phyloP scores from a whole-genome alignment of 768 basidiomycete genomes.

The Hygrocybe punicea region DNA sequence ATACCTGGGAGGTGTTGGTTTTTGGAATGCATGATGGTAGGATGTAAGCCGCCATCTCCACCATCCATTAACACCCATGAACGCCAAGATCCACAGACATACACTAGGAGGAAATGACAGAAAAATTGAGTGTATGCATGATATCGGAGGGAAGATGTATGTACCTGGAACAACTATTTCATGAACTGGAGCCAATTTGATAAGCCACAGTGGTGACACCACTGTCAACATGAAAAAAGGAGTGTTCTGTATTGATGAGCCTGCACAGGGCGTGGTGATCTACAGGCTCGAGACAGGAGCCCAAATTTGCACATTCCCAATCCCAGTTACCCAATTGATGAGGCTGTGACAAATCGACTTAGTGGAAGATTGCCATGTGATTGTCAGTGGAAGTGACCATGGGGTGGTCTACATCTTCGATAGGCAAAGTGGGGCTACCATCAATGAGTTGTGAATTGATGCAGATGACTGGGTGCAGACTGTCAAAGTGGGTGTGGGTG shows the following conservation, averaged over 20 bases:
- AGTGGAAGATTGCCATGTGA: constrained; percentile 6
- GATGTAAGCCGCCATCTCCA: constrained; percentile 13
- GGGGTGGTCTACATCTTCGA: constrained; percentile 21
- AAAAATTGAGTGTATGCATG: not conserved
- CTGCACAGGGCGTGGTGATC: constrained; percentile 16
- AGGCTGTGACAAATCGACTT: constrained; percentile 18
- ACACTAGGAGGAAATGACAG: not conserved
- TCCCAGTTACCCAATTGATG: constrained; percentile 10
- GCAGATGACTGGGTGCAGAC: constrained; percentile 12
- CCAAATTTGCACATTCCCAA: constrained; percentile 12
- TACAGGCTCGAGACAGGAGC: constrained; percentile 17
- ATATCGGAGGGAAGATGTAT: not conserved
- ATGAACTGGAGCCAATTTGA: not conserved
- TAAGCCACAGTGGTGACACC: constrained; percentile 13
- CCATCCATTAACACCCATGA: not conserved
- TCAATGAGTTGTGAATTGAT: constrained; percentile 10
- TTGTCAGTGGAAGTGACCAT: constrained; percentile 23
- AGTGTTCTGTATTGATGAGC: constrained; percentile 15
- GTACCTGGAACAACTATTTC: not conserved
- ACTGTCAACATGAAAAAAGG: constrained; percentile 9
- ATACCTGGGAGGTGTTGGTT: constrained; percentile 13
- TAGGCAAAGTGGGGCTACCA: constrained; percentile 11
- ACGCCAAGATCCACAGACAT: not conserved
- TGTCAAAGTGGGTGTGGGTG: constrained; percentile 8
- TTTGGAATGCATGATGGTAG: constrained; percentile 18